A percentile compares a stretch with the other conserved stretches of the same genome.
phyloP scores from a whole-genome alignment of 495 filamentous ascomycete genomes.

The Amorphotheca resinae region DNA sequence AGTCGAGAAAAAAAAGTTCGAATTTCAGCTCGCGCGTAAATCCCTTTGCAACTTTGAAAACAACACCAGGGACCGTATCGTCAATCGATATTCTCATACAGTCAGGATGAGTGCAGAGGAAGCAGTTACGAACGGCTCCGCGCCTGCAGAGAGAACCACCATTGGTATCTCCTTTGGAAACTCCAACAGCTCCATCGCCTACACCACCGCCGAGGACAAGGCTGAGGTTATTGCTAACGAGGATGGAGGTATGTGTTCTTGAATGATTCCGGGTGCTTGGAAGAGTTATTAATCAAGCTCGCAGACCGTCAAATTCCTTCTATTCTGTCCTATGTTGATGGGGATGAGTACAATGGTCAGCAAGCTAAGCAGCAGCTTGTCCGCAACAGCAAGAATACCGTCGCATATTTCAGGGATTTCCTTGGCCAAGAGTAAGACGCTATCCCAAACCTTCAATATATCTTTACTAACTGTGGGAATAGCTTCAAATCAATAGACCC shows the following conservation, averaged over 20 bases:
- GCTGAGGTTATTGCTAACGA: slow-evolving; percentile 98
- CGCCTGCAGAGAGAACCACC: slow-evolving; percentile 52
- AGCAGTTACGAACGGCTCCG: slow-evolving; percentile 9
- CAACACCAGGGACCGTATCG: not conserved
- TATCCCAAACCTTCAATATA: not conserved
- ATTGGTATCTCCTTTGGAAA: slow-evolving; percentile 99
- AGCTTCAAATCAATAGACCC: slow-evolving; percentile 93
- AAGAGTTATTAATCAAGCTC: slow-evolving; percentile 9
- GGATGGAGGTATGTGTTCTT: slow-evolving; percentile 65
- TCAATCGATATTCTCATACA: not conserved
- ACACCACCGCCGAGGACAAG: slow-evolving; percentile 75
- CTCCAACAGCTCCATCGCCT: slow-evolving; percentile 92
- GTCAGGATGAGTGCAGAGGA: slow-evolving; percentile 18
- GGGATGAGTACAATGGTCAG: slow-evolving; percentile 91
- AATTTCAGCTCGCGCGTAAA: slow-evolving; percentile 2
- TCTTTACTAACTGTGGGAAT: slow-evolving; percentile 6
- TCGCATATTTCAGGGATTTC: slow-evolving; percentile 92
- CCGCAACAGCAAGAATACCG: slow-evolving; percentile 82
- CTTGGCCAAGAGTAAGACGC: slow-evolving; percentile 70
- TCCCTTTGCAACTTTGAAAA: not conserved
- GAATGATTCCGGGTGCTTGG: slow-evolving; percentile 4
- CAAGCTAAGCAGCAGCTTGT: slow-evolving; percentile 90
- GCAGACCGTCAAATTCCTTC: slow-evolving; percentile 93
- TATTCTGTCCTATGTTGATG: slow-evolving; percentile 83
- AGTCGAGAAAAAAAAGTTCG: slow-evolving; percentile 15